These are phyloP conservation scores for Sarocladium kiliense DNA, from an alignment of 2,329 filamentous ascomycete species.

Conservation along the genomic window DNA sequence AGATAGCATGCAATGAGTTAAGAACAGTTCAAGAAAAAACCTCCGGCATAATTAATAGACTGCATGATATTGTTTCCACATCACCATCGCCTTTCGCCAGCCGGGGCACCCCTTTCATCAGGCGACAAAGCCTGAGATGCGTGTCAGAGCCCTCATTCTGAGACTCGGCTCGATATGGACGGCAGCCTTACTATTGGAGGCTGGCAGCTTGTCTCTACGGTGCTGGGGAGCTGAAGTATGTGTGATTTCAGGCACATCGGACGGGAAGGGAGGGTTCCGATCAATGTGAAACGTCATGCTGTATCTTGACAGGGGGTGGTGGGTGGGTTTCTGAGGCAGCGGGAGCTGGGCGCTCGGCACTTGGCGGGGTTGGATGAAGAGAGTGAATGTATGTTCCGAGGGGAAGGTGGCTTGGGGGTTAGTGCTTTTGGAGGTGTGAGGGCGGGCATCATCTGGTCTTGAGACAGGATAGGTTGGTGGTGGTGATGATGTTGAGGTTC, in stretches of 20 bases:
- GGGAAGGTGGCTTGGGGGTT: background rate
- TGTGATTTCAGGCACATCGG: background rate
- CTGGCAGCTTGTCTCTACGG: background rate
- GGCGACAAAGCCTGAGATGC: background rate
- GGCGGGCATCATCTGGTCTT: no score
- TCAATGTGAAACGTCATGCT: background rate
- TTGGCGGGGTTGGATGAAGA: background rate
- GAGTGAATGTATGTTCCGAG: background rate
- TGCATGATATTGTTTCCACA: background rate
- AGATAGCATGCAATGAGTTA: background rate
- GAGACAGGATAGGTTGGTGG: no score
- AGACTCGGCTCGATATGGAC: background rate
- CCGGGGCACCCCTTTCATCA: background rate
- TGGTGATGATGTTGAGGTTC: no score
- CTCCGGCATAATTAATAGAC: no score
- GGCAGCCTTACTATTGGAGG: background rate
- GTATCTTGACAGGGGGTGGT: background rate
- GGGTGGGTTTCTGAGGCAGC: background rate
- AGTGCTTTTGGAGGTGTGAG: no score
- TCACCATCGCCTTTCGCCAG: background rate
- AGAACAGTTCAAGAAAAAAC: no score
- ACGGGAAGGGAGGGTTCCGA: constrained; percentile 1
- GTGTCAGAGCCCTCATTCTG: background rate
- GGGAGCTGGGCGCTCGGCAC: no score
- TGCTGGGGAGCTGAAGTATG: background rate